Conservation (phyloP, 768 basidiomycete species). For the Filobasidium floriforme region DNA sequence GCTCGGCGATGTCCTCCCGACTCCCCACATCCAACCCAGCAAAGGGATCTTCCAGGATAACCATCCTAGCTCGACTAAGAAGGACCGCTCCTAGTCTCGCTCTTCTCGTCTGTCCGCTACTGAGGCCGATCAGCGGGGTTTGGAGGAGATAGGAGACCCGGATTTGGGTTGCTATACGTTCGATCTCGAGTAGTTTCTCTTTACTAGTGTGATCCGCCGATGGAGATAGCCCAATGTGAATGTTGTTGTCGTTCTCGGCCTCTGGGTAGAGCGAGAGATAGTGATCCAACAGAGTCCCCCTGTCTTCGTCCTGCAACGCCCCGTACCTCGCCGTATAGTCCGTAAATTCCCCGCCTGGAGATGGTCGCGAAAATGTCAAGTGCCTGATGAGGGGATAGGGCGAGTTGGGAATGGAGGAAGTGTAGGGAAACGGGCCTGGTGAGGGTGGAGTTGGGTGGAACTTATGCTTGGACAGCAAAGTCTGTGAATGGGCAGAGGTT, state of each 20-base stretch:
- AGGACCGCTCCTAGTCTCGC: conserved; percentile 75
- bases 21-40: conserved; percentile 41
- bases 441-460: conserved; percentile 59
- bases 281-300: conserved; percentile 63
- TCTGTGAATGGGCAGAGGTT: conserved; percentile 43
- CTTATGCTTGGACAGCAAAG: conserved; percentile 63
- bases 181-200: conserved; percentile 46
- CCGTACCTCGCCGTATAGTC: conserved; percentile 92
- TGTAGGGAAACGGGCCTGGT: conserved; percentile 70
- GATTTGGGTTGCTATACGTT: conserved; percentile 54
- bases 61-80: conserved; percentile 59
- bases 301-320: conserved; percentile 75
- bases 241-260: conserved; percentile 6
- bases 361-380: conserved; percentile 45
- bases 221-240: neutral
- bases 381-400: conserved; percentile 54
- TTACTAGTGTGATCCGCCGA: no score
- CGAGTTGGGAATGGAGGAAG: conserved; percentile 53
- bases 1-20: conserved; percentile 33
- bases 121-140: conserved; percentile 72
- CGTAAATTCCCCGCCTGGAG: conserved; percentile 60
- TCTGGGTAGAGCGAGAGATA: conserved; percentile 44
- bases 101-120: conserved; percentile 83
- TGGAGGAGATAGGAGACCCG: conserved; percentile 62
- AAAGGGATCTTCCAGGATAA: conserved; percentile 82